Evolutionary conservation across 192 early-diverging fungal genomes (phyloP).

Genomic region (Mortierella claussenii): DNA sequence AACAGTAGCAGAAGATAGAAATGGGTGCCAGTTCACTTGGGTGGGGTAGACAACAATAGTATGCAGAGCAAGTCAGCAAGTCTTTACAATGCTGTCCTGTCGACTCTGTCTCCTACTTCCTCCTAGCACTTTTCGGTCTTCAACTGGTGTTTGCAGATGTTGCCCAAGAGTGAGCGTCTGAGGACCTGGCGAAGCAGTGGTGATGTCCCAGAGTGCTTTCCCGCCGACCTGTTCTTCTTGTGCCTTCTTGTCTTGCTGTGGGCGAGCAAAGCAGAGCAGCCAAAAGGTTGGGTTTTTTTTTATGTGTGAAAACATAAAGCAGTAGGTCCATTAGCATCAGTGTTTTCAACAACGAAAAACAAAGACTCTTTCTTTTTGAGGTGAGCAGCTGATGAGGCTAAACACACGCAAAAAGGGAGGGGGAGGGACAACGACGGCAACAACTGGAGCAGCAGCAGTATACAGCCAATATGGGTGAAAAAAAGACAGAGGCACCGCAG

Average conservation of each 20-base stretch:
- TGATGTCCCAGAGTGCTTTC: slow-evolving; percentile 54
- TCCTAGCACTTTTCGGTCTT: slow-evolving; percentile 26
- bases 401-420: background rate
- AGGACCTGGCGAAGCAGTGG: slow-evolving; percentile 53
- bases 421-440: too few relatives aligned
- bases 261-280: too few relatives aligned
- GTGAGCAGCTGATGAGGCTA: background rate
- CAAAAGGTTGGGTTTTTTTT: background rate
- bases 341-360: slow-evolving; percentile 10
- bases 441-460: too few relatives aligned
- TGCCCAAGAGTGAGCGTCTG: slow-evolving; percentile 50
- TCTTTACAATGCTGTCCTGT: too few relatives aligned
- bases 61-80: too few relatives aligned
- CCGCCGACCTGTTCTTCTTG: slow-evolving; percentile 49
- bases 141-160: slow-evolving; percentile 48
- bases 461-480: too few relatives aligned
- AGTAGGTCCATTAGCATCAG: slow-evolving; percentile 26
- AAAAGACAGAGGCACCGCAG: background rate
- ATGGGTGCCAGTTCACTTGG: too few relatives aligned
- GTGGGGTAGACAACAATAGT: too few relatives aligned
- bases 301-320: slow-evolving; percentile 5
- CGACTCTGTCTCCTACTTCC: background rate
- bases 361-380: background rate
- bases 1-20: too few relatives aligned
- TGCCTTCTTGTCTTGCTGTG: slow-evolving; percentile 52